Percentiles rank a stretch among this genome's conserved stretches.
phyloP scores from a whole-genome alignment of 2,329 filamentous ascomycete genomes.

The Fusarium compactum region DNA sequence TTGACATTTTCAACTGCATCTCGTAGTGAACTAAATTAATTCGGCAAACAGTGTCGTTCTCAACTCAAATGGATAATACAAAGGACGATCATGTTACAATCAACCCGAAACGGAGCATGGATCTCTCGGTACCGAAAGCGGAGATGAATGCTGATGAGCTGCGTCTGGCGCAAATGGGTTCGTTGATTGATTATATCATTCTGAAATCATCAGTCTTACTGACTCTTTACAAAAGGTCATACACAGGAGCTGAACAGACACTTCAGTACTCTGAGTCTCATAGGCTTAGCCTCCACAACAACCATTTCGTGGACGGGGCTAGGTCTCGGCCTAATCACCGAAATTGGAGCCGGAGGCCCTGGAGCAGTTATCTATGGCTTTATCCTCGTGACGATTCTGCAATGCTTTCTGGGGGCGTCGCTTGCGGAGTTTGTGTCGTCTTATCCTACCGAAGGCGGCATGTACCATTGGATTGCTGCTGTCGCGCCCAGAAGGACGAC shows the following conservation, averaged over 20 bases:
- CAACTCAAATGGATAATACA: fast-evolving
- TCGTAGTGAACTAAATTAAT: fast-evolving
- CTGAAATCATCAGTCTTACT: fast-evolving
- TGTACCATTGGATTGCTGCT: slow-evolving; percentile 25
- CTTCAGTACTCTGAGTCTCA: slow-evolving; percentile 1
- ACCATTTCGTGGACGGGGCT: slow-evolving; percentile 1
- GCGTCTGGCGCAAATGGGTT: background rate
- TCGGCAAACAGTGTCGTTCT: background rate
- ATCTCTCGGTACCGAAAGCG: background rate
- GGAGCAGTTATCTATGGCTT: slow-evolving; percentile 14
- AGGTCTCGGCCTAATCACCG: background rate
- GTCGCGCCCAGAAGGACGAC: background rate
- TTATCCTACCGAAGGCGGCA: slow-evolving; percentile 14
- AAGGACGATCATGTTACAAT: background rate
- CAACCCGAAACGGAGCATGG: background rate
- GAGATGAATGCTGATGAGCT: background rate
- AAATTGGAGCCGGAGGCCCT: slow-evolving; percentile 18
- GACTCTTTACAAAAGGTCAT: background rate
- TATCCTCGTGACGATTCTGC: background rate
- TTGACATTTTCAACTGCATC: background rate
- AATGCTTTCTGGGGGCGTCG: slow-evolving; percentile 13
- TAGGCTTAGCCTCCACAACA: background rate
- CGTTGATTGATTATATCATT: fast-evolving
- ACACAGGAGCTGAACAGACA: slow-evolving; percentile 8
- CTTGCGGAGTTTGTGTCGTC: slow-evolving; percentile 15